These are phyloP conservation scores for Phytopythium mirpurense DNA, from an alignment of 352 stramenopile genomes.

Conservation along the genomic window DNA sequence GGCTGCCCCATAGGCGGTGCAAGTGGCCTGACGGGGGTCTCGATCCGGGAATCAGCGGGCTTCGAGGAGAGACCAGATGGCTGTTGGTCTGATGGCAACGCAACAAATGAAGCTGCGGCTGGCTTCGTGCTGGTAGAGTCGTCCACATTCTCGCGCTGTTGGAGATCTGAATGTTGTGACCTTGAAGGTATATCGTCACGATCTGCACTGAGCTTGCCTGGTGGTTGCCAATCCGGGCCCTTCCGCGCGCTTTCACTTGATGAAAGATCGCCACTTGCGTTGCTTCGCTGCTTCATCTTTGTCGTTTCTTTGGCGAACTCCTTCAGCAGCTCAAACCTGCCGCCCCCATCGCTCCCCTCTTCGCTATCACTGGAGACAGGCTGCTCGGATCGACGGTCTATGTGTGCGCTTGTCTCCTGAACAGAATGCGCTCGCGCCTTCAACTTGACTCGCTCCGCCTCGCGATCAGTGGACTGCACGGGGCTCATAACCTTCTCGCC, in stretches of 20 bases:
- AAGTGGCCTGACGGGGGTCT: neutral
- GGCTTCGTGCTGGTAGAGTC: neutral
- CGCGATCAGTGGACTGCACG: neutral
- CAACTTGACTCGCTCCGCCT: neutral
- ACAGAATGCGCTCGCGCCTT: neutral
- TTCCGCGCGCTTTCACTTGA: too few relatives aligned
- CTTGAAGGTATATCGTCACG: neutral
- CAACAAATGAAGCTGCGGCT: neutral
- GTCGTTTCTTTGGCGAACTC: constrained; percentile 1
- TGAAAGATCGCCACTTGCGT: neutral
- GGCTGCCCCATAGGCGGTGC: neutral
- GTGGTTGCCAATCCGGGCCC: neutral
- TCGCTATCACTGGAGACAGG: neutral
- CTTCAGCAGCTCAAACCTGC: neutral
- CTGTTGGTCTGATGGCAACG: neutral
- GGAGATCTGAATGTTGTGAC: neutral
- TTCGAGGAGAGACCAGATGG: neutral
- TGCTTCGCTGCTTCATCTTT: neutral
- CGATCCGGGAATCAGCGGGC: neutral
- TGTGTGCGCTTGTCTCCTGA: neutral
- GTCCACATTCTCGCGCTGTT: neutral
- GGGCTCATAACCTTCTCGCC: neutral
- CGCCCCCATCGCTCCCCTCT: neutral
- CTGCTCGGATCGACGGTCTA: neutral
- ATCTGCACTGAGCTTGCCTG: neutral